These are phyloP conservation scores for Candida pini DNA, from an alignment of 805 yeast species.

Conservation along the genomic window DNA sequence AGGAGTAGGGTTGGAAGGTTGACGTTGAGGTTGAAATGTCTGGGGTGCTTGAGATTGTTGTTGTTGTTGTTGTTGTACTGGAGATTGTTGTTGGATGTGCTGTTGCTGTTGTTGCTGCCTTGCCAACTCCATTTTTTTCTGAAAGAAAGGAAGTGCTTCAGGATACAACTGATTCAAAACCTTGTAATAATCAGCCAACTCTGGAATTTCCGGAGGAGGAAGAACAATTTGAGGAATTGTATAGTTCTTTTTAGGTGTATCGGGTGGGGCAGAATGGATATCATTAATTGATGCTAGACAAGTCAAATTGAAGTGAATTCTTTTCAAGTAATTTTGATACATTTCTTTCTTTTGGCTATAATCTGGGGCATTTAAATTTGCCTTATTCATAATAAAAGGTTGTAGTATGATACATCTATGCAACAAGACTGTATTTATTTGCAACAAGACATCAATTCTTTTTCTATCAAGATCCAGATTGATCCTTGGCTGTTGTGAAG, in stretches of 20 bases:
- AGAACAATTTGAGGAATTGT: constrained; percentile 42
- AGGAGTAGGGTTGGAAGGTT: background rate
- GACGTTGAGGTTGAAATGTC: constrained; percentile 5
- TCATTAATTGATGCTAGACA: constrained; percentile 34
- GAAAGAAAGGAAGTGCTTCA: constrained; percentile 35
- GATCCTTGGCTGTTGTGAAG: constrained; percentile 24
- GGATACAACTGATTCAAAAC: constrained; percentile 38
- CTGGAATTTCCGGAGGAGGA: constrained; percentile 53
- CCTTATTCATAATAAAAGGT: constrained; percentile 19
- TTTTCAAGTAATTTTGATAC: constrained; percentile 29
- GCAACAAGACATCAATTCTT: constrained; percentile 29
- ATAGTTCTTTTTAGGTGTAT: constrained; percentile 23
- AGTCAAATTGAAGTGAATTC: constrained; percentile 32
- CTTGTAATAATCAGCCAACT: constrained; percentile 40
- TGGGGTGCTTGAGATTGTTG: constrained; percentile 6
- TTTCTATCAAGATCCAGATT: constrained; percentile 28
- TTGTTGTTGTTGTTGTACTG: constrained; percentile 5
- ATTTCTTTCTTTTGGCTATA: constrained; percentile 24
- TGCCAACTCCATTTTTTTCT: constrained; percentile 21
- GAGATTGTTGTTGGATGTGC: constrained; percentile 8
- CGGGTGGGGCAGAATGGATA: constrained; percentile 25
- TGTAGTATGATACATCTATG: constrained; percentile 28
- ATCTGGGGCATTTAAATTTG: constrained; percentile 17
- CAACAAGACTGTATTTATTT: constrained; percentile 30
- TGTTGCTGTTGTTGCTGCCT: constrained; percentile 23